phyloP scores from a whole-genome alignment of 768 basidiomycete genomes.

The Boletus coccyginus region DNA sequence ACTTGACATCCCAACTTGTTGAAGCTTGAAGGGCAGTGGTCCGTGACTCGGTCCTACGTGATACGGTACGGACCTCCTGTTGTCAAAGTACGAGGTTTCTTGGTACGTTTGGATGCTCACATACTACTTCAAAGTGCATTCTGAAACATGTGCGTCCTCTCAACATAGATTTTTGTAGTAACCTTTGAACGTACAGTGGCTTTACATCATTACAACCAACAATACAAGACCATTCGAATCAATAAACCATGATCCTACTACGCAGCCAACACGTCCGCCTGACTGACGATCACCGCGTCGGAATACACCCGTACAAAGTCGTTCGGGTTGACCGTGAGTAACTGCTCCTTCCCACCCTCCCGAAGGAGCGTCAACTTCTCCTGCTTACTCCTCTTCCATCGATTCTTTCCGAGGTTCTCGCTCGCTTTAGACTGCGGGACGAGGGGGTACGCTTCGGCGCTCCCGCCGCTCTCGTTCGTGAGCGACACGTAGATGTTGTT shows the following conservation, averaged over 20 bases:
- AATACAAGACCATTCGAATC: background rate
- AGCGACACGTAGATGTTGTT: background rate
- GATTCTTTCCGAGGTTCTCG: constrained; percentile 1
- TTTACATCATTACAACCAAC: background rate
- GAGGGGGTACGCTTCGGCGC: background rate
- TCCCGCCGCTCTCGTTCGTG: constrained; percentile 10
- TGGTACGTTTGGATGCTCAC: no score
- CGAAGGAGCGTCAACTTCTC: constrained; percentile 9
- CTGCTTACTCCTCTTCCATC: constrained; percentile 5
- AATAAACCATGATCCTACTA: background rate
- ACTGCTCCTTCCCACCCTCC: constrained; percentile 9
- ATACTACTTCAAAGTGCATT: no score
- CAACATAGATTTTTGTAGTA: no score
- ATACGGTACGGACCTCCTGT: no score
- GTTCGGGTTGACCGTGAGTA: constrained; percentile 9
- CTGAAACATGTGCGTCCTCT: no score
- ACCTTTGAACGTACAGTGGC: no score
- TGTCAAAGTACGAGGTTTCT: no score
- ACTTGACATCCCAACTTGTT: no score
- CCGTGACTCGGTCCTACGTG: no score
- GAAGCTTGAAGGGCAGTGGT: no score
- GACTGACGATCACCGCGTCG: constrained; percentile 10
- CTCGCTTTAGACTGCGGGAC: background rate
- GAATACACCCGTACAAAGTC: constrained; percentile 14
- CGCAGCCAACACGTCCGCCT: constrained; percentile 1